phyloP scores from a whole-genome alignment of 1,284 basidiomycete genomes.

The Jaminaea rosea region DNA sequence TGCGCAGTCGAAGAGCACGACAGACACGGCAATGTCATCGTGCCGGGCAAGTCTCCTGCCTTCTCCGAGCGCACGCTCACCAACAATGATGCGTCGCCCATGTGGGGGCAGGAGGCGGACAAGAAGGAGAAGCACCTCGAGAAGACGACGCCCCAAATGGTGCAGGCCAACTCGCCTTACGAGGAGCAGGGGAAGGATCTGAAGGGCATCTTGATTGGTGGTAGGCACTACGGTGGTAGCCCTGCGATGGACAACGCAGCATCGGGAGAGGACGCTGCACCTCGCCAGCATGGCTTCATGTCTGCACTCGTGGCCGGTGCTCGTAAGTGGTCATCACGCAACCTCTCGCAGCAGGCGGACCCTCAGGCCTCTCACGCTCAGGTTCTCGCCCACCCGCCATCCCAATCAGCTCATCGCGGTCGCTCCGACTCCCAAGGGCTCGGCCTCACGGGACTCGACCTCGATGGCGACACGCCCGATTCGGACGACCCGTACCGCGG shows the following conservation, averaged over 20 bases:
- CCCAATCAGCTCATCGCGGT: background rate
- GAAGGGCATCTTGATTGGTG: background rate
- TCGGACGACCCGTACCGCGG: background rate
- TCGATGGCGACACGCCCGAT: constrained; percentile 6
- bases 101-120: constrained; percentile 6
- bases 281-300: background rate
- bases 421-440: background rate
- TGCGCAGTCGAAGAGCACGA: constrained; percentile 26
- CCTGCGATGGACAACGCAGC: background rate
- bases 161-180: constrained; percentile 14
- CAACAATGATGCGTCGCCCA: constrained; percentile 8
- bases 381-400: background rate
- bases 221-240: constrained; percentile 3
- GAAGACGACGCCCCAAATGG: constrained; percentile 6
- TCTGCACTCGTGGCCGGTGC: background rate
- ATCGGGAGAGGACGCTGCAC: background rate
- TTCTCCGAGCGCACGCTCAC: constrained; percentile 21
- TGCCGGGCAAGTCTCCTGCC: background rate
- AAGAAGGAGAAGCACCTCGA: constrained; percentile 14
- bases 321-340: background rate
- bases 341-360: background rate
- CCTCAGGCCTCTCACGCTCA: background rate
- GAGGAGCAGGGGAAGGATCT: background rate
- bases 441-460: background rate
- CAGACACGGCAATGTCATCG: constrained; percentile 10